Base-by-base conservation (phyloP, 768 basidiomycete genomes). In the Termitomyces sp. region DNA sequence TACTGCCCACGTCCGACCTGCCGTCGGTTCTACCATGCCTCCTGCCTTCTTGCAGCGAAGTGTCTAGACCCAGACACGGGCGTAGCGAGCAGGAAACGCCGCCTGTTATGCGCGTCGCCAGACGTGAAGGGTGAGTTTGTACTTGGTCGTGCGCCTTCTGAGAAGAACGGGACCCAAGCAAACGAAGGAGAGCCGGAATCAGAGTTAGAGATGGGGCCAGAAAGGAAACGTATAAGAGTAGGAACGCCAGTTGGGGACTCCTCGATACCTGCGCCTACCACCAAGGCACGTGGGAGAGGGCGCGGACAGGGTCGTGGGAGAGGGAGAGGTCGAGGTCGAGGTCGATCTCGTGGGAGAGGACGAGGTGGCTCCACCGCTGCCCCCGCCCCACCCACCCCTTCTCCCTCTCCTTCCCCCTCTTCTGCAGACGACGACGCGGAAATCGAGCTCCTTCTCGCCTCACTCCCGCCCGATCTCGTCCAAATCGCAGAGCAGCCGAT, bases 1-100 rank as follows among this genome's bases (percentile, higher is more conserved):
- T 85, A 85, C 57, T 88, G 86, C 65, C 84, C 85, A 0, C 79
- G 81, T 0, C 82, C 80, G 0, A 57, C 63, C 0, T 88, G 86
- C 62, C 69, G 76, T 11, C 75, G 67, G 4, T 77, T 73, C 8
- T 86, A 79, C 61, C 86, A 88, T 66, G 73, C 76, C 11, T 29
- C 63, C 0, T 88, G 86, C 60, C 69, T 87, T 4, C 20, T 75
- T 11, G 66, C 65, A 12, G 49, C 60, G 4, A 72, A 70, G 1
- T 72, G 67, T 48, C 61, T 69, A n/a, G 69, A 66, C 14, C 46
- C 64, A 46, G 46, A 57, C 54, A 29, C 37, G 6, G 47, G 46
- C 14, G 45, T 65, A 57, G 40, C 69, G 11, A 42, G 63, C 7
- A 69, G 72, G 1, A 53, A 63, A 0, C 63, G 71, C 4, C 70